Conservation (phyloP, 75 land plant genomes). For the Selaginella tamariscina region DNA sequence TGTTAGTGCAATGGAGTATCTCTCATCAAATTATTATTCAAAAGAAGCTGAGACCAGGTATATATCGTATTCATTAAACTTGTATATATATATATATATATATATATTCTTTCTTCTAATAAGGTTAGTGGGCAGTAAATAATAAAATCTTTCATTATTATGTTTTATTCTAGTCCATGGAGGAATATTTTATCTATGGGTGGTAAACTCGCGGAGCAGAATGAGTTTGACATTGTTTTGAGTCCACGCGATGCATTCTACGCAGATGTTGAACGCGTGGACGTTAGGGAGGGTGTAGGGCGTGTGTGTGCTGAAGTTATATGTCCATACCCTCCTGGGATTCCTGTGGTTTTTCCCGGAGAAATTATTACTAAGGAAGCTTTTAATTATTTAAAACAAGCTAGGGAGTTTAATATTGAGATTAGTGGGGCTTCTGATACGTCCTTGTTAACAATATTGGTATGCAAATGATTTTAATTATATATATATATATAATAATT, state of each 20-base stretch:
- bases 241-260: constrained; percentile 86
- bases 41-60: too few relatives aligned
- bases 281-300: constrained; percentile 36
- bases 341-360: constrained; percentile 76
- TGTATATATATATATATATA: too few relatives aligned
- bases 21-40: too few relatives aligned
- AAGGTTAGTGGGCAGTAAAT: too few relatives aligned
- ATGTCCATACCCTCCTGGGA: constrained; percentile 88
- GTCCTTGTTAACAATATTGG: constrained; percentile 14
- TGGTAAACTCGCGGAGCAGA: constrained; percentile 11
- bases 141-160: too few relatives aligned
- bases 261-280: constrained; percentile 39
- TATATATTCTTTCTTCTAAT: too few relatives aligned
- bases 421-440: constrained; percentile 77
- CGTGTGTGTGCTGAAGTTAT: constrained; percentile 64
- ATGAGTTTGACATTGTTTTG: constrained; percentile 23
- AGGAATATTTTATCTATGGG: neutral
- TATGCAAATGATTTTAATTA: too few relatives aligned
- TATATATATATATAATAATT: too few relatives aligned
- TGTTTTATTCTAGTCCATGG: neutral
- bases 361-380: constrained; percentile 52
- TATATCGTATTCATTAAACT: too few relatives aligned
- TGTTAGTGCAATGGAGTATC: constrained; percentile 30
- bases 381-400: constrained; percentile 35
- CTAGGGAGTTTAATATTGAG: constrained; percentile 35